A percentile compares a stretch with the other conserved stretches of the same genome.
These are phyloP conservation scores for Schizophyllum commune DNA, from an alignment of 1,284 basidiomycete species.

Conservation along the genomic window DNA sequence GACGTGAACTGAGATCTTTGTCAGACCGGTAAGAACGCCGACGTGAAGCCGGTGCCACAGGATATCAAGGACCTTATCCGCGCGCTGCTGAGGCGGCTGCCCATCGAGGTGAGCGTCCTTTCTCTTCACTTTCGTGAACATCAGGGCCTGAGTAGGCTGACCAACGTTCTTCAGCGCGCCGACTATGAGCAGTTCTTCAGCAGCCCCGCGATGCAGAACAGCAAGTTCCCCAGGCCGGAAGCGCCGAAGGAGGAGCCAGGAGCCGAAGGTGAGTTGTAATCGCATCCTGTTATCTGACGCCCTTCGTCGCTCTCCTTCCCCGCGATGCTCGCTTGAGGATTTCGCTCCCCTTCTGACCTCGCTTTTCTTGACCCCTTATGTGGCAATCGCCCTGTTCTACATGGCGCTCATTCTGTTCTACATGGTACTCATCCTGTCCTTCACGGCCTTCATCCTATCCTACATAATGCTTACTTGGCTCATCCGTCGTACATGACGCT, in stretches of 20 bases:
- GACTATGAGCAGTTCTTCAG: constrained; percentile 92
- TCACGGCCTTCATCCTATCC: too few relatives aligned
- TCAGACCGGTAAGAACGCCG: neutral
- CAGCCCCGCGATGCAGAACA: constrained; percentile 74
- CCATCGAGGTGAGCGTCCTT: constrained; percentile 42
- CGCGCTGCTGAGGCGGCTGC: constrained; percentile 74
- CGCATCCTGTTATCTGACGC: neutral
- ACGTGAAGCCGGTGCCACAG: constrained; percentile 51
- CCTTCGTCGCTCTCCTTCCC: neutral
- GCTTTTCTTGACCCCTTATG: too few relatives aligned
- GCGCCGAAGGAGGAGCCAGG: constrained; percentile 16
- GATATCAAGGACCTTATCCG: constrained; percentile 91
- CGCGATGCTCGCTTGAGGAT: too few relatives aligned
- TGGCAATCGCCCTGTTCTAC: too few relatives aligned
- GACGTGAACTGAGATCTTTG: constrained; percentile 24
- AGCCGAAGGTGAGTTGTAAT: neutral
- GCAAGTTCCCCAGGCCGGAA: constrained; percentile 57
- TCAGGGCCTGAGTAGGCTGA: too few relatives aligned
- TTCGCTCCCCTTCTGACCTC: too few relatives aligned
- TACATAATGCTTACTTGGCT: too few relatives aligned
- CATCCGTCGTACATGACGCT: too few relatives aligned
- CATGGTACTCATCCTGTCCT: too few relatives aligned
- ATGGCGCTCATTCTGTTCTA: too few relatives aligned
- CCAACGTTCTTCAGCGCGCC: constrained; percentile 38
- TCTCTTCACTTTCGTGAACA: neutral